Evolutionary conservation across 495 filamentous ascomycete species (phyloP), one percentile per base, ranked within the genome.

Genomic region (Penicillium manginii): DNA sequence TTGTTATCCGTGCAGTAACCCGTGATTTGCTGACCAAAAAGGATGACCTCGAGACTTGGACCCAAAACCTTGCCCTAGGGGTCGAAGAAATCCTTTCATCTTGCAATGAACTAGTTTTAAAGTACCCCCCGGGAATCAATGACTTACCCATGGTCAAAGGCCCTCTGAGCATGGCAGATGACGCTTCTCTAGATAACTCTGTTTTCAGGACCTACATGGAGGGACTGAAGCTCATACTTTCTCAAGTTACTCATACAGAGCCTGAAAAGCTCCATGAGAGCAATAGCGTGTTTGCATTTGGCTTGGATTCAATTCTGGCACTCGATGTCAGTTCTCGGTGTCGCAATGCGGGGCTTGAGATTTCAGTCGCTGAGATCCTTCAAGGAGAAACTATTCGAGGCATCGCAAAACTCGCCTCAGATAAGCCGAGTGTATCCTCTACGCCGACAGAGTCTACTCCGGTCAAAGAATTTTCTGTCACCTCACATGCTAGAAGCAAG

Each of bases 361-460:
- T 52, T 14, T 52, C 54, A 23, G 59, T 57, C 21, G 18, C 4
- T 18, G 14, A 47, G 19, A 55, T 51, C 21, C 49, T 51, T 6
- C 49, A 77, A 12, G 45, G 61, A 23, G 62, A 74, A 33, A 60
- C 72, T 26, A 47, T 84, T 32, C 49, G 26, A 17, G 49, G 49
- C 4, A 51, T 7, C 29, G 61, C 11, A 21, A 58, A 2, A 42
- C 79, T 32, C 61, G 77, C 33, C 55, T 70, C 9, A 52, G 69
- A 4, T 21, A 59, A 14, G 60, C 70, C 3, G 58, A 76, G 3
- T 66, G 87, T 37, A 84, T 17, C 7, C 12, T n/a, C 17, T 3
- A 9, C 2, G 15, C n/a, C 40, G 1, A 4, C 7, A n/a, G 17
- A 9, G 8, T 43, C 40, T 17, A n/a, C 8, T 19, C 4, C 6